Conservation (phyloP, 345 rosid genomes). For the Salix udensis region DNA sequence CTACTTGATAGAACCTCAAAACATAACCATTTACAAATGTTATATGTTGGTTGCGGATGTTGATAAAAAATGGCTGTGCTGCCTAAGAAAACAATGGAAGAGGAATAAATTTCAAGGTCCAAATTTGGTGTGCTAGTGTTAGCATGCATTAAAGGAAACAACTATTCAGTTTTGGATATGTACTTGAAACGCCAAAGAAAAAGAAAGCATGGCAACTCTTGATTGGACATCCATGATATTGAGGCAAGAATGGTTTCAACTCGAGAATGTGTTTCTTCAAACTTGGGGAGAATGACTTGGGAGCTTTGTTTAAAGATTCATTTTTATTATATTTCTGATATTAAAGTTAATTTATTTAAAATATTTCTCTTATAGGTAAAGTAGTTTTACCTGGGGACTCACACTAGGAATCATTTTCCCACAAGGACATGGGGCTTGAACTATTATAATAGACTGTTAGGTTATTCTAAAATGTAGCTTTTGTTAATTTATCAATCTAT, state of each 20-base stretch:
- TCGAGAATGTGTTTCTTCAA: not conserved
- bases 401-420: not conserved
- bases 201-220: not conserved
- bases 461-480: not conserved
- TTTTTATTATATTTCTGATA: not conserved
- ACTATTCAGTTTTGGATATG: not conserved
- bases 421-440: not conserved
- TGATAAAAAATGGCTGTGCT: not conserved
- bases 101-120: not conserved
- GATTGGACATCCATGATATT: not conserved
- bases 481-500: not conserved
- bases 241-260: not conserved
- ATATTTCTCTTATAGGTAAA: not conserved
- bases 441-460: not conserved
- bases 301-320: not conserved
- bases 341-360: not conserved
- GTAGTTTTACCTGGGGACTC: not conserved
- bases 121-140: not conserved
- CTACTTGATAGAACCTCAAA: not conserved
- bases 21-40: not conserved
- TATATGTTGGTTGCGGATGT: not conserved
- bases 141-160: not conserved
- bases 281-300: not conserved
- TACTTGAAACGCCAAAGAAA: not conserved
- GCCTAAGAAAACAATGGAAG: not conserved